A percentile compares a stretch with the other conserved stretches of the same genome.
Conservation (phyloP, 768 basidiomycete species). For the Rossbeevera mucosa region DNA sequence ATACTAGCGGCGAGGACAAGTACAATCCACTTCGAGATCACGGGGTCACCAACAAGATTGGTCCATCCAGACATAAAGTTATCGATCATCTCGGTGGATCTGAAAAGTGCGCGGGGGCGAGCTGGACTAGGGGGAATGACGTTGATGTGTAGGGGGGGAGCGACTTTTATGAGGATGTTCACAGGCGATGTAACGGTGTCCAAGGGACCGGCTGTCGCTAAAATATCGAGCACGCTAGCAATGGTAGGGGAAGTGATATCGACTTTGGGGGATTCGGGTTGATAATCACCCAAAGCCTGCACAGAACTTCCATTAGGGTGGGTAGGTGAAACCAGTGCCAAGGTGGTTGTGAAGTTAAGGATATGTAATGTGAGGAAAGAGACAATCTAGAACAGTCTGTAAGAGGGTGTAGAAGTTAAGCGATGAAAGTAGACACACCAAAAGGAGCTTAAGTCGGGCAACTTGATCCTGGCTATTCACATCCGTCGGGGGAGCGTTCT, state of each 20-base stretch:
- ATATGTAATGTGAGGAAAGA: constrained; percentile 90
- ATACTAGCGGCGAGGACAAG: constrained; percentile 81
- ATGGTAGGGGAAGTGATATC: constrained; percentile 66
- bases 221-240: constrained; percentile 50
- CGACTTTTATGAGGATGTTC: constrained; percentile 56
- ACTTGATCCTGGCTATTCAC: constrained; percentile 73
- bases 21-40: constrained; percentile 94
- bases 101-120: constrained; percentile 30
- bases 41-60: constrained; percentile 86
- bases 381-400: constrained; percentile 51
- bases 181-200: constrained; percentile 18
- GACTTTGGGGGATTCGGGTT: constrained; percentile 45
- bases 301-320: constrained; percentile 33
- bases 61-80: constrained; percentile 91
- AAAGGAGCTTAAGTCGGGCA: constrained; percentile 80
- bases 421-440: constrained; percentile 45
- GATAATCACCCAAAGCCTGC: constrained; percentile 14
- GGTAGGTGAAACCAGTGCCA: constrained; percentile 61
- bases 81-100: constrained; percentile 59
- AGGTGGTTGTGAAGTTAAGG: constrained; percentile 88
- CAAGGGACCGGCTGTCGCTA: constrained; percentile 37
- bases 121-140: constrained; percentile 35
- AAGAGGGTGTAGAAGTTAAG: neutral
- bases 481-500: constrained; percentile 37
- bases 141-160: constrained; percentile 54